phyloP scores from a whole-genome alignment of 495 filamentous ascomycete species.

The Oleoguttula mirabilis region DNA sequence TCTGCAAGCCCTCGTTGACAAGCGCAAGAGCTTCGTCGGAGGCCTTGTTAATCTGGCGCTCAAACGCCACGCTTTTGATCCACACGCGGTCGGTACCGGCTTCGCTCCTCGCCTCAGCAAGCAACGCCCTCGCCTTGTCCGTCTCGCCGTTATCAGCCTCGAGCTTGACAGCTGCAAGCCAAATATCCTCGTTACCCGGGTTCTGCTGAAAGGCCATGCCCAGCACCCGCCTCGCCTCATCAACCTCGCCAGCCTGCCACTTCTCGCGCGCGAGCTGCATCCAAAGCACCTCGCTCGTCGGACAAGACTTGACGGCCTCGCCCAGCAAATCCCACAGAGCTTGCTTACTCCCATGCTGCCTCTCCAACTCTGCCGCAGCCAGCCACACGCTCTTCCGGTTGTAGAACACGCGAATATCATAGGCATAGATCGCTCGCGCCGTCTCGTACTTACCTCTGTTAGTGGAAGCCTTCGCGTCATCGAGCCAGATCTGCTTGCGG shows the following conservation, averaged over 20 bases:
- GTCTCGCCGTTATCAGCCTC: slow-evolving; percentile 76
- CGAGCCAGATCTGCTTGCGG: slow-evolving; percentile 86
- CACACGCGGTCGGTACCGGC: slow-evolving; percentile 91
- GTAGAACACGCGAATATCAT: slow-evolving; percentile 75
- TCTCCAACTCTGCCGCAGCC: slow-evolving; percentile 81
- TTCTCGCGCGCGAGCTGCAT: slow-evolving; percentile 91
- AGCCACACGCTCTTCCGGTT: slow-evolving; percentile 75
- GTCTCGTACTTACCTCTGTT: slow-evolving; percentile 72
- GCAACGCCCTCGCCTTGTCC: slow-evolving; percentile 66
- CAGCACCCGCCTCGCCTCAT: slow-evolving; percentile 73
- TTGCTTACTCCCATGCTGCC: slow-evolving; percentile 77
- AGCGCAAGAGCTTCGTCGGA: slow-evolving; percentile 70
- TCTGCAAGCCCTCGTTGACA: slow-evolving; percentile 70
- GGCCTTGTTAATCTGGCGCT: slow-evolving; percentile 63
- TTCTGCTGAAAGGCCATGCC: slow-evolving; percentile 84
- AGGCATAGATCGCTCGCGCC: slow-evolving; percentile 83
- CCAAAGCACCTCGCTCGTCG: slow-evolving; percentile 83
- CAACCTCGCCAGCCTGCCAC: slow-evolving; percentile 71
- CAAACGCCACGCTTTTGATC: slow-evolving; percentile 89
- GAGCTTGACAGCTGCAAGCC: slow-evolving; percentile 86
- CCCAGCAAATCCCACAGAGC: slow-evolving; percentile 73
- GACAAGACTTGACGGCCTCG: slow-evolving; percentile 87
- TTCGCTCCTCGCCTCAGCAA: slow-evolving; percentile 67
- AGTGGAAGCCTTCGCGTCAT: slow-evolving; percentile 74
- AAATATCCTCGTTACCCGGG: slow-evolving; percentile 92